Evolutionary conservation across 176 grass and related monocot species (phyloP).

Genomic region (Zizania latifolia): DNA sequence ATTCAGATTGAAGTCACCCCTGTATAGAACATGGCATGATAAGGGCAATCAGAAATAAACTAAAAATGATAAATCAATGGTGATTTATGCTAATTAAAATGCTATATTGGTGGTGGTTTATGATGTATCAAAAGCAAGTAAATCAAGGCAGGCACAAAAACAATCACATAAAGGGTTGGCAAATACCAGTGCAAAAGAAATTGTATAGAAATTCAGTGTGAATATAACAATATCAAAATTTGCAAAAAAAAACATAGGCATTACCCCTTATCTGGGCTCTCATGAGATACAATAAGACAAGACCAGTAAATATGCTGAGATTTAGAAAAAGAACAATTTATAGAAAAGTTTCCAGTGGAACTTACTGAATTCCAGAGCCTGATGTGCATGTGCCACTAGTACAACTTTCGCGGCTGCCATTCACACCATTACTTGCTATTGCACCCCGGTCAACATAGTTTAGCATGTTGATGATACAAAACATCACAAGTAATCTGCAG

Average conservation of each 20-base stretch:
- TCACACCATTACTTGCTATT: conserved; percentile 99
- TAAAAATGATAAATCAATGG: neutral
- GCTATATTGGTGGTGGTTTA: neutral
- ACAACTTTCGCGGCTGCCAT: conserved; percentile 71
- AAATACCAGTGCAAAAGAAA: neutral
- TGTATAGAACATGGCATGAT: conserved; percentile 20
- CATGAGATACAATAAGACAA: neutral
- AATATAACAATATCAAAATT: neutral
- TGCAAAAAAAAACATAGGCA: neutral
- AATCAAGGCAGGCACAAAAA: neutral
- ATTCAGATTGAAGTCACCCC: conserved; percentile 85
- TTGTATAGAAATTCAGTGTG: neutral
- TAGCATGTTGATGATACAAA: conserved; percentile 94
- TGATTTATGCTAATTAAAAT: neutral
- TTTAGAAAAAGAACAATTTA: neutral
- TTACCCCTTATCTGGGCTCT: neutral
- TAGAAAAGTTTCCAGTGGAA: conserved; percentile 14
- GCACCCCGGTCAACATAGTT: conserved; percentile 93
- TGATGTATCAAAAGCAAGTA: neutral
- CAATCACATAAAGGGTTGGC: neutral
- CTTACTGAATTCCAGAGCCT: conserved; percentile 99
- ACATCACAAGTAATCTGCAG: conserved; percentile 90
- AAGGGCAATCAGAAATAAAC: conserved; percentile 9
- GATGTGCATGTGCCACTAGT: conserved; percentile 63
- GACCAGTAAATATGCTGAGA: neutral